Base-by-base conservation (phyloP, 768 basidiomycete species). In the Pleurotus djamor region DNA sequence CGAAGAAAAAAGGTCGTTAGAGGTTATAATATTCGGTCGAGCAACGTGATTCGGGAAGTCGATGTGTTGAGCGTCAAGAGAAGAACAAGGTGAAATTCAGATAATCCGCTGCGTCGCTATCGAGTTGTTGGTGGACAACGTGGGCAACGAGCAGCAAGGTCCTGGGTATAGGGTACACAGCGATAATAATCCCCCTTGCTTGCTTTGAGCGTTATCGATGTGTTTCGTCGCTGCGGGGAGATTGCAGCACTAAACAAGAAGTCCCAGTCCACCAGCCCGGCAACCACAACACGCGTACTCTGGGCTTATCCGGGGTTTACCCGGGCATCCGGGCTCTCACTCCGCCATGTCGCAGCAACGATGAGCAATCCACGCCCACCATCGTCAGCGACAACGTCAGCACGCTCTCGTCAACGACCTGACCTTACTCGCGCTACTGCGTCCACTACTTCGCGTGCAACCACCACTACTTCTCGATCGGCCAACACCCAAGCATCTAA, bases 151-250 rank as follows among this genome's bases (percentile, higher is more conserved):
- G n/a, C 17, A 21, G 32, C 14, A 12, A 17, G 37, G 35, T 16
- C 17, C 51, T 56, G 54, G 41, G 54, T 56, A 38, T 56, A 56
- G 41, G 54, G 54, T 56, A 56, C 43, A 36, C 14, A 35, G n/a
- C 21, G 34, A 51, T 51, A 35, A 43, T 36, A 36, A 32, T n/a
- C 7, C 13, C 36, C 21, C 21, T 28, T 28, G n/a, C 9, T 10
- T 43, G 45, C 9, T 12, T n/a, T 47, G 45, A 16, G 10, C n/a
- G 54, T 43, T 56, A 56, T 56, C 54, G 54, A 56, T 56, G 16
- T n/a, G 33, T 52, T 35, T 14, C 37, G 51, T 52, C 51, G 51
- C 37, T 52, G 51, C 33, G 34, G 51, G 35, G 33, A n/a, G 37
- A 28, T 14, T 52, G 34, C 32, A 35, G 35, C 17, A 50, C 21